phyloP scores from a whole-genome alignment of 2,329 filamentous ascomycete genomes.

The Ambrosiella cleistominuta region DNA sequence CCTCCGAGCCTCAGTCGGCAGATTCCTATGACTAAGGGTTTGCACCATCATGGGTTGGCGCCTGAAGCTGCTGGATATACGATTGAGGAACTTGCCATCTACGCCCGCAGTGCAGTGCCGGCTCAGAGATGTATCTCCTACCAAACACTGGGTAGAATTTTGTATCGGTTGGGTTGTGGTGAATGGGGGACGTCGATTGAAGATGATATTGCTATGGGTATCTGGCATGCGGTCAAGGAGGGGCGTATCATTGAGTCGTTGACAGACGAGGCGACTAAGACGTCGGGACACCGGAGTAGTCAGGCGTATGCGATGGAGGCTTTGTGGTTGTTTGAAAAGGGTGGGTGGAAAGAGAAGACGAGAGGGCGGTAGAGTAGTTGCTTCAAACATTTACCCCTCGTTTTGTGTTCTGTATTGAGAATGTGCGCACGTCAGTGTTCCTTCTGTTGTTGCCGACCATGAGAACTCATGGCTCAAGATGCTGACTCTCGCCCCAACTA shows the following conservation, averaged over 20 bases:
- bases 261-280: constrained; percentile 54
- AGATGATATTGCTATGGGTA: constrained; percentile 49
- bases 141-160: constrained; percentile 70
- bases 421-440: too few species aligned
- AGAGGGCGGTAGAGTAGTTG: constrained; percentile 26
- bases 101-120: constrained; percentile 66
- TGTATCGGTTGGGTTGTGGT: constrained; percentile 65
- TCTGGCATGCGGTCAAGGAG: constrained; percentile 69
- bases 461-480: too few species aligned
- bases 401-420: too few species aligned
- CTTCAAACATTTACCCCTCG: background rate
- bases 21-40: constrained; percentile 59
- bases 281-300: constrained; percentile 57
- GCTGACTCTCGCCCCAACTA: too few species aligned
- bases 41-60: constrained; percentile 86
- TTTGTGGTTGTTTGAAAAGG: constrained; percentile 64
- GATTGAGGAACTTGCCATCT: constrained; percentile 62
- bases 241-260: constrained; percentile 62
- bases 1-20: constrained; percentile 56
- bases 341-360: constrained; percentile 49
- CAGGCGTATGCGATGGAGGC: constrained; percentile 76
- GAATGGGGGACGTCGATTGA: constrained; percentile 44
- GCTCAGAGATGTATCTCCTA: constrained; percentile 83
- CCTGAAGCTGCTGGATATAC: constrained; percentile 93
- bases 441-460: too few species aligned